Percentiles rank a stretch among this genome's conserved stretches.
These are phyloP conservation scores for Beta corolliflora DNA, from an alignment of 179 eudicot genomes.

Conservation along the genomic window DNA sequence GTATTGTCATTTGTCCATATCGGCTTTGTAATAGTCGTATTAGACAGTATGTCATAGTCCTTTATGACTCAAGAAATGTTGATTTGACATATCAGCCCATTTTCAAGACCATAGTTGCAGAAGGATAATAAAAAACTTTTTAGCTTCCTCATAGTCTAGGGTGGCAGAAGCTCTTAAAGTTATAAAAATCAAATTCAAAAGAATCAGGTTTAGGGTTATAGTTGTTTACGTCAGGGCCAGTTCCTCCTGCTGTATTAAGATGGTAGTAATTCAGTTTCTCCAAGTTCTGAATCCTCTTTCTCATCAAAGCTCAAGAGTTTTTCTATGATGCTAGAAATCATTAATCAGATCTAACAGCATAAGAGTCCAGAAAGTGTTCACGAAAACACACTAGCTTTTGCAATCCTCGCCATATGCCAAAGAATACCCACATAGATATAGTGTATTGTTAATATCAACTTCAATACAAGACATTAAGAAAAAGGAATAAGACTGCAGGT, in stretches of 20 bases:
- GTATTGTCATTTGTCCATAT: not conserved
- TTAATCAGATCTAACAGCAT: too few relatives aligned
- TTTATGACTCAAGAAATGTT: not conserved
- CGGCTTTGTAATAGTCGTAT: not conserved
- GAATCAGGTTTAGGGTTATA: too few relatives aligned
- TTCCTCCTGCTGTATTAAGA: too few relatives aligned
- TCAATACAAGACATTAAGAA: not conserved
- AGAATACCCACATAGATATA: not conserved
- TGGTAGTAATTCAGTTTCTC: too few relatives aligned
- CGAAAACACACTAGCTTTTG: not conserved
- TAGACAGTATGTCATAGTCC: not conserved
- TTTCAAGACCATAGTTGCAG: not conserved
- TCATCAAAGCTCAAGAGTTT: too few relatives aligned
- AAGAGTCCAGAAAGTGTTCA: not conserved
- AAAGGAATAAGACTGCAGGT: not conserved
- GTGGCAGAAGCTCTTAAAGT: not conserved
- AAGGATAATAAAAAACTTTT: not conserved
- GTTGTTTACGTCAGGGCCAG: too few relatives aligned
- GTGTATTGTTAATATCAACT: not conserved
- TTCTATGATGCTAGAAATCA: too few relatives aligned
- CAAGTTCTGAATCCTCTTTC: too few relatives aligned
- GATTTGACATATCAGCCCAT: not conserved
- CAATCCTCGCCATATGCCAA: not conserved
- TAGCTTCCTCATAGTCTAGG: not conserved
- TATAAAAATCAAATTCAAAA: too few relatives aligned